Percentiles rank a stretch among this genome's conserved stretches.
Evolutionary conservation across 495 filamentous ascomycete genomes (phyloP).

Genomic region (Corynascus novoguineensis): DNA sequence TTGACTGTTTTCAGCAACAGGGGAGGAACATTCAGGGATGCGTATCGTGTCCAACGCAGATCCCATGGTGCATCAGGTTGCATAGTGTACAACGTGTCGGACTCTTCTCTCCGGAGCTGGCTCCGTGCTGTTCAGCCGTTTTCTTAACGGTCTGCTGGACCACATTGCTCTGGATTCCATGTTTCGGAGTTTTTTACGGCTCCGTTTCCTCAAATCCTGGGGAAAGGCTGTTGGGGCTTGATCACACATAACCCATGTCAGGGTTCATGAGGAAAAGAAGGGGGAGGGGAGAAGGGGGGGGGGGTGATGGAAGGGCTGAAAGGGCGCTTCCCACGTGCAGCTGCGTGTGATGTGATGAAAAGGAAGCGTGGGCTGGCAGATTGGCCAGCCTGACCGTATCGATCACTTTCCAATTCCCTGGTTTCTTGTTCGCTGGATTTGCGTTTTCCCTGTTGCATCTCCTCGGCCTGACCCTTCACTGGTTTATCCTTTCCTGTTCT

Average conservation of each 20-base stretch:
- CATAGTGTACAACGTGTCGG: too few species aligned
- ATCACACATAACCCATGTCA: not conserved
- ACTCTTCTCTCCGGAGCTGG: too few species aligned
- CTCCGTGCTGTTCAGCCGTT: not conserved
- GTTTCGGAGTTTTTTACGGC: not conserved
- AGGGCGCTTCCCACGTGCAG: constrained; percentile 10
- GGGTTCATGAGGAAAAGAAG: too few species aligned
- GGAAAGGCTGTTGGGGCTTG: not conserved
- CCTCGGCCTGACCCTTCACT: not conserved
- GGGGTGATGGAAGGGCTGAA: too few species aligned
- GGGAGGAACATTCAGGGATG: too few species aligned
- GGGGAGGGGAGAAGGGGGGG: too few species aligned
- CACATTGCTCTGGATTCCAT: not conserved
- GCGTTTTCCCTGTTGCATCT: not conserved
- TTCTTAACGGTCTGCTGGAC: not conserved
- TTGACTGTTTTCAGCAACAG: too few species aligned
- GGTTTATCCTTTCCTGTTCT: not conserved
- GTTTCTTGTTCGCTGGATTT: not conserved
- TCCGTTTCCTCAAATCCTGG: not conserved
- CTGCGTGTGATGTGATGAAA: constrained; percentile 3
- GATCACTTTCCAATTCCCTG: not conserved
- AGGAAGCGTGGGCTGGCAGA: not conserved
- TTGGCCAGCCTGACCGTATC: not conserved
- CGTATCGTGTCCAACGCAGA: too few species aligned
- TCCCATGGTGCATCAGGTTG: too few species aligned